Conservation (phyloP, 2,329 filamentous ascomycete genomes). For the Fusarium bactridioides region DNA sequence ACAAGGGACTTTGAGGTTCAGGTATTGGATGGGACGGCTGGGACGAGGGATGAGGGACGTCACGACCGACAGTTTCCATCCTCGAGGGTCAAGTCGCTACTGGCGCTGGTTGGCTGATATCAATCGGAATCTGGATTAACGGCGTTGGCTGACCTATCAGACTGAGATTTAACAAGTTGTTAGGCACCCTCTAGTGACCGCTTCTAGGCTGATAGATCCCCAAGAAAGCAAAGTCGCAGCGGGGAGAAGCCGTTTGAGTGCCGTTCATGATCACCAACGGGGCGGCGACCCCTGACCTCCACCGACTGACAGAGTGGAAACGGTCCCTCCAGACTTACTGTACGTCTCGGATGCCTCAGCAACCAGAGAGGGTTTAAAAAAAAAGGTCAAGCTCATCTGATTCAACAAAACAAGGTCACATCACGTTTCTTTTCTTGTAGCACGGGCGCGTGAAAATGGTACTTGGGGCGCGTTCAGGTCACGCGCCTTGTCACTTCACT, state of each 20-base stretch:
- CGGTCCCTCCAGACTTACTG: background rate
- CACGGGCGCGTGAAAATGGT: slow-evolving; percentile 27
- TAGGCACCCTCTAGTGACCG: slow-evolving; percentile 22
- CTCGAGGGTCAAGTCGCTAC: background rate
- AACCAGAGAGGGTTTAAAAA: slow-evolving; percentile 17
- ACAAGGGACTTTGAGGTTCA: slow-evolving; percentile 28
- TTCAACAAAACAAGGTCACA: slow-evolving; percentile 31
- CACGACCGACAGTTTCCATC: slow-evolving; percentile 18
- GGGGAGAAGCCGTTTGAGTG: slow-evolving; percentile 22
- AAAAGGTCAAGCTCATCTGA: slow-evolving; percentile 21
- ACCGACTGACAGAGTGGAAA: slow-evolving; percentile 17
- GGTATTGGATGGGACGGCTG: slow-evolving; percentile 18
- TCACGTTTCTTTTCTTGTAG: slow-evolving; percentile 25
- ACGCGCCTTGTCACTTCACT: slow-evolving; percentile 19
- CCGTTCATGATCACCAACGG: slow-evolving; percentile 21
- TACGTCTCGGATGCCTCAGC: slow-evolving; percentile 38
- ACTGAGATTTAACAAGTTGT: background rate
- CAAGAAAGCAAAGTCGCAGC: slow-evolving; percentile 1
- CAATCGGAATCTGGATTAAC: slow-evolving; percentile 11
- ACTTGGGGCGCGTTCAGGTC: slow-evolving; percentile 22
- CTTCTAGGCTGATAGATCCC: slow-evolving; percentile 23
- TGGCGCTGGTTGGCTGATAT: slow-evolving; percentile 23
- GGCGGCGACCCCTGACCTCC: slow-evolving; percentile 16
- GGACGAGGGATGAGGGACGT: slow-evolving; percentile 32
- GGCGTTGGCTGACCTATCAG: background rate